Evolutionary conservation across 2,329 filamentous ascomycete genomes (phyloP), one percentile per base, ranked within the genome.

Genomic region (Endothia cerciana): DNA sequence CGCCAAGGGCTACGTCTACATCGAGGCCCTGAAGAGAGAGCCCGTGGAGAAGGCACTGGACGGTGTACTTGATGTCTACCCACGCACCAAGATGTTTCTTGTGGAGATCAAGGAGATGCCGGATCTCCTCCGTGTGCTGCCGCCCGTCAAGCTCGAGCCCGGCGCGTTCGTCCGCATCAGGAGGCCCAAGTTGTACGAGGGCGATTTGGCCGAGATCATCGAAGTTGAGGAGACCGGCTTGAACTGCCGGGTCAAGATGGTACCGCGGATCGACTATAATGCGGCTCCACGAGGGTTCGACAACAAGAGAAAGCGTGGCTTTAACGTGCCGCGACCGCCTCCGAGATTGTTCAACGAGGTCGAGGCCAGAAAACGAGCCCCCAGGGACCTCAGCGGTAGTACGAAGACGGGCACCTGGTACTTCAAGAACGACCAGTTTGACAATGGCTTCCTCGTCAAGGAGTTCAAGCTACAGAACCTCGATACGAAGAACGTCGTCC

Each of bases 51-150:
- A 89, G 62, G 92, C 93, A 8, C 82, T 97, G 51, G 92, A 97
- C 68, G 91, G 90, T 51, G 87, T 99, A 73, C 87, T 92, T 68
- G 93, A 97, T 74, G 91, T 97, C 45, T 99, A 97, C 76, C 92
- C 94, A 63, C 89, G 93, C 65, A 91, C 88, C 36, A 95, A 93
- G 78, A 90, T 95, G 80, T 87, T 94, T 55, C 82, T 98, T 61
- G 93, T 99, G 51, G 92, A 95, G 59, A 93, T 98, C 73, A 97
- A 97, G 77, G 95, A 99, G 78, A 97, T 97, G 89, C 94, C 95
- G 1, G 95, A 98, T 78, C 85, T 99, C n/a, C 84, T 99, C 22
- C 89, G 93, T 61, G 92, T 97, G 36, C 89, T 88, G 68, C 97
- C 97, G 80, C 94, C 91, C 2, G 91, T 93, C 58, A 89, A 89